Evolutionary conservation across 805 yeast genomes (phyloP), one percentile per base, ranked within the genome.

Genomic region (Candida khao-thaluensis): DNA sequence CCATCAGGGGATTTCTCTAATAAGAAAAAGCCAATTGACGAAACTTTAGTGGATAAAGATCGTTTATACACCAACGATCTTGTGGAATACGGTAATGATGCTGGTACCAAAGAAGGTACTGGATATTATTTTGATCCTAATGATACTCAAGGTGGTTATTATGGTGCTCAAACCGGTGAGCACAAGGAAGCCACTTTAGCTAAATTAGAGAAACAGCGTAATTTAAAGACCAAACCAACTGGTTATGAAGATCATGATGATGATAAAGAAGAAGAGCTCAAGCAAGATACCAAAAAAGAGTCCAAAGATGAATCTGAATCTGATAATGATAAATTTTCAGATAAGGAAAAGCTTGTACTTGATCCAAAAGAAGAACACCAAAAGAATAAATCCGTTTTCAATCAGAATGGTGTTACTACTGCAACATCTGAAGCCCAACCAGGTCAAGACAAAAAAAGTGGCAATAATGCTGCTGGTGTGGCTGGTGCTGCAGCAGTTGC

Each of bases 91-190:
- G 55, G 52, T 18, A 53, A 62, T 40, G 62, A 57, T 30, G 66
- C 69, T 18, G 44, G 41, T 24, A 48, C 49, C 11, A 48, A 40
- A 7, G 40, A 52, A 24, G 70, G 69, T 21, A 44, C 50, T 8
- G 70, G 70, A 9, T 46, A 48, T 35, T 64, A 54, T 42, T 64
- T 51, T 41, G 60, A 62, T 35, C 69, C 70, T 9, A 52, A 45
- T 42, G 69, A 63, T 45, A 62, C 69, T 23, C 68, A 63, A 44
- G 66, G 65, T 17, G 64, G 66, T 15, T 37, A 37, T 30, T 47
- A 47, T 37, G 40, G 45, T 26, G 11, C n/a, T 12, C 12, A 14
- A 10, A 11, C 24, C 15, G 37, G 24, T 15, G 28, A 30, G 12
- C 32, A 29, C 11, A 21, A 29, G 11, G 51, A 47, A 18, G 48